phyloP scores from a whole-genome alignment of 805 yeast species.

The Lipomyces chichibuensis region DNA sequence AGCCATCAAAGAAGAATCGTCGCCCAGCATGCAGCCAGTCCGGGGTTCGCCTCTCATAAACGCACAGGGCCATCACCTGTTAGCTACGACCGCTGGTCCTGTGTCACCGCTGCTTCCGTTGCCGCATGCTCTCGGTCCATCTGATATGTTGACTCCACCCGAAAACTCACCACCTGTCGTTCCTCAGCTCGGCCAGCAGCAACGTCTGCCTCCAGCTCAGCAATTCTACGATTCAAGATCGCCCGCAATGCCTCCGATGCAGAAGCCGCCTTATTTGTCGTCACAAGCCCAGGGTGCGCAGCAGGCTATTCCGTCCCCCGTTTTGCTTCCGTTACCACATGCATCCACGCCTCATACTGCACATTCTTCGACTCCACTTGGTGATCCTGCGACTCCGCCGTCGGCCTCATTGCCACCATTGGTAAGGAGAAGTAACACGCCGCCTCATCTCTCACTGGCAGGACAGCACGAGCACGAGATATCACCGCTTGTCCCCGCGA shows the following conservation, averaged over 20 bases:
- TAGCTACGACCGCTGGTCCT: constrained; percentile 2
- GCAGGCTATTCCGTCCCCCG: constrained; percentile 2
- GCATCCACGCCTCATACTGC: background rate
- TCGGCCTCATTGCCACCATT: constrained; percentile 16
- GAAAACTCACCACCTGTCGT: constrained; percentile 24
- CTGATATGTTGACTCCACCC: constrained; percentile 35
- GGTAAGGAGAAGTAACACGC: constrained; percentile 9
- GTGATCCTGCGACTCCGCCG: constrained; percentile 31
- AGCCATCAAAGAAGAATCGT: constrained; percentile 28
- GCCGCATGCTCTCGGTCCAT: constrained; percentile 30
- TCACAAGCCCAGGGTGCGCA: background rate
- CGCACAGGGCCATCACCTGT: constrained; percentile 2
- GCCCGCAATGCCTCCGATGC: constrained; percentile 8
- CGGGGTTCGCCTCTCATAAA: constrained; percentile 17
- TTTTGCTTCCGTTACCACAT: background rate
- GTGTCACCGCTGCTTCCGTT: constrained; percentile 28
- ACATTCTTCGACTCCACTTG: constrained; percentile 11
- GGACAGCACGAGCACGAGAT: constrained; percentile 13
- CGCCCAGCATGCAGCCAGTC: constrained; percentile 1
- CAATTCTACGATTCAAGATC: background rate
- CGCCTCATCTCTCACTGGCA: constrained; percentile 15
- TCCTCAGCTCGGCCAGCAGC: constrained; percentile 1
- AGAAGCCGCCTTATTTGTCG: background rate
- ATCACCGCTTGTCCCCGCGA: constrained; percentile 6
- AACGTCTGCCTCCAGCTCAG: background rate